phyloP scores from a whole-genome alignment of 139 green algal genomes.

The Penium margaritaceum region DNA sequence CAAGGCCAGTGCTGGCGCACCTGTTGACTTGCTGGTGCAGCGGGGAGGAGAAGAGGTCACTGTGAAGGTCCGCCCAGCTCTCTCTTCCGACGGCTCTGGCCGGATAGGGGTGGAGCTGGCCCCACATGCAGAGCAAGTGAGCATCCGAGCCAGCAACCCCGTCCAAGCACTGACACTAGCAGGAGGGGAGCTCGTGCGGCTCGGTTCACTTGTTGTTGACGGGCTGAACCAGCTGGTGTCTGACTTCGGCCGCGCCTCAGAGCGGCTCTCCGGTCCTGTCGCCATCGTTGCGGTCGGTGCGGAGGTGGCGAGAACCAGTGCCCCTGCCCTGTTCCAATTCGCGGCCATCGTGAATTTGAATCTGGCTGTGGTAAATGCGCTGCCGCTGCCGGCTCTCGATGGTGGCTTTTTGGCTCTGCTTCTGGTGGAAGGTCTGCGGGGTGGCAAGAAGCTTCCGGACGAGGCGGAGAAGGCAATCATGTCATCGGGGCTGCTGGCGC shows the following conservation, averaged over 20 bases:
- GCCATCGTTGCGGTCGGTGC: constrained; percentile 82
- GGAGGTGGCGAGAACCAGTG: constrained; percentile 71
- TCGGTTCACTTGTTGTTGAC: constrained; percentile 50
- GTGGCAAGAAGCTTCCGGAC: constrained; percentile 76
- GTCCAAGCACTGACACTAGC: constrained; percentile 44
- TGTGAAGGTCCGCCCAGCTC: constrained; percentile 24
- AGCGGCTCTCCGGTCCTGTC: constrained; percentile 75
- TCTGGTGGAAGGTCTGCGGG: constrained; percentile 69
- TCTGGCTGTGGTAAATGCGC: constrained; percentile 86
- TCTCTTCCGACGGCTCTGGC: constrained; percentile 59
- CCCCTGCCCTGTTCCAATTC: constrained; percentile 75
- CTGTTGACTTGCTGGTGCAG: constrained; percentile 21
- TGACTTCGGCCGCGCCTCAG: constrained; percentile 42
- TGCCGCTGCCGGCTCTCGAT: constrained; percentile 90
- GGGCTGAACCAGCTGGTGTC: constrained; percentile 42
- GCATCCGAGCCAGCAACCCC: constrained; percentile 26
- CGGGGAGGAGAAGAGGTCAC: too few species aligned
- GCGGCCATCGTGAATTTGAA: constrained; percentile 96
- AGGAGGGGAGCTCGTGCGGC: constrained; percentile 54
- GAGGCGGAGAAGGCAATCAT: constrained; percentile 78
- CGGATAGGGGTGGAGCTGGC: constrained; percentile 81
- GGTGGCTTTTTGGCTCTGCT: constrained; percentile 88
- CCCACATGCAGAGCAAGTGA: constrained; percentile 60
- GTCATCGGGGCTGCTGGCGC: constrained; percentile 74
- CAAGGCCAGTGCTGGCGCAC: constrained; percentile 5